Percentiles rank a stretch among this genome's conserved stretches.
Conservation (phyloP, 495 filamentous ascomycete genomes). For the Apodospora peruviana region DNA sequence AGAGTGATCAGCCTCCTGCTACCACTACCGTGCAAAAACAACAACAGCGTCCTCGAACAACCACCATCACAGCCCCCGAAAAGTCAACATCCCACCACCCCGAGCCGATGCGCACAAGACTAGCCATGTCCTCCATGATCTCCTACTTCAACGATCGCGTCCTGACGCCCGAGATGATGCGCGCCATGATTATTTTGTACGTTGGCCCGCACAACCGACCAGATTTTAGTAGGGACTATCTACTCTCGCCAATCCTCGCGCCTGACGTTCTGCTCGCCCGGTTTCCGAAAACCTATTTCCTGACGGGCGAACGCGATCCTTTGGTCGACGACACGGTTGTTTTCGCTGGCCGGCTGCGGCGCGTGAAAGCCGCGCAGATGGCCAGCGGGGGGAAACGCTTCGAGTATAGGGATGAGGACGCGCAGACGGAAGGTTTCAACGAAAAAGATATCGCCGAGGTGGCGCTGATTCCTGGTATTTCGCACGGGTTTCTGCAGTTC, state of each 20-base stretch:
- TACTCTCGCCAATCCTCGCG: conserved; percentile 82
- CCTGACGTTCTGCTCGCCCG: conserved; percentile 73
- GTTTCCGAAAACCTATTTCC: conserved; percentile 88
- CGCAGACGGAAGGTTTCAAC: conserved; percentile 48
- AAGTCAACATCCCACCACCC: conserved; percentile 42
- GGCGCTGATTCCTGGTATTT: conserved; percentile 76
- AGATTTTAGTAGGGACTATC: conserved; percentile 86
- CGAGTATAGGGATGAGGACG: conserved; percentile 26
- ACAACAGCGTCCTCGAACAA: not conserved
- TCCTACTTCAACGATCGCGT: conserved; percentile 97
- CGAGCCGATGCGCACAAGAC: conserved; percentile 71
- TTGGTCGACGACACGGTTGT: conserved; percentile 95
- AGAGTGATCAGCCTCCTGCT: no score
- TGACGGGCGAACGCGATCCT: conserved; percentile 93
- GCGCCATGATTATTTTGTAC: conserved; percentile 97
- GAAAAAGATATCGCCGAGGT: conserved; percentile 78
- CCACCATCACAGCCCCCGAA: conserved; percentile 13
- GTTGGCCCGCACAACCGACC: conserved; percentile 89
- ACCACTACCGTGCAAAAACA: not conserved
- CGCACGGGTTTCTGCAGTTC: conserved; percentile 92
- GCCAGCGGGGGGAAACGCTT: conserved; percentile 21
- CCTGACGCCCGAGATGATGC: conserved; percentile 95
- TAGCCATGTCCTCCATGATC: conserved; percentile 92
- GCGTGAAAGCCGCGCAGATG: conserved; percentile 66
- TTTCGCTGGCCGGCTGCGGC: conserved; percentile 79